Percentiles rank a stretch among this genome's conserved stretches.
Evolutionary conservation across 176 grass and related monocot genomes (phyloP).

Genomic region (Panicum miliaceum): DNA sequence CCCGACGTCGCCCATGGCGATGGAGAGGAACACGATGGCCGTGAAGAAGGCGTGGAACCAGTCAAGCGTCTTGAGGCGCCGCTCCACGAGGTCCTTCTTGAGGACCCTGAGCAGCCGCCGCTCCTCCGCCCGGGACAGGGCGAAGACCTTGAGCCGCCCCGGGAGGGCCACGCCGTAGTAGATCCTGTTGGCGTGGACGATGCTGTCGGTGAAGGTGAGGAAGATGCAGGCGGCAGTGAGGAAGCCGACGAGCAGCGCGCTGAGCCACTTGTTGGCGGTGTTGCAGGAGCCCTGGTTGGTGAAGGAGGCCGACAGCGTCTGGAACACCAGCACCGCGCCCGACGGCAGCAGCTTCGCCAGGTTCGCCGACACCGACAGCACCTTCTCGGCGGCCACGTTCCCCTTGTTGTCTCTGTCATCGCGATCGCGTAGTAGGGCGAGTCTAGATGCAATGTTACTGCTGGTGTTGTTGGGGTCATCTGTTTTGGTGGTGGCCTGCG

Average conservation of each 20-base stretch:
- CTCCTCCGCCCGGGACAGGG: not conserved
- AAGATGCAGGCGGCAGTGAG: conserved; percentile 20
- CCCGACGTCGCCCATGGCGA: not conserved
- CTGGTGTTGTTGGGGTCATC: too few relatives aligned
- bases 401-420: not conserved
- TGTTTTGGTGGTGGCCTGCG: too few relatives aligned
- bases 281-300: not conserved
- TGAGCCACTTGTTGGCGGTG: not conserved
- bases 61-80: not conserved
- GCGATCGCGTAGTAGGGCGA: too few relatives aligned
- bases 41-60: conserved; percentile 12
- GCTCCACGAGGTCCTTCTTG: not conserved
- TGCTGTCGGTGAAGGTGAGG: conserved; percentile 22
- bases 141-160: not conserved
- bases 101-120: not conserved
- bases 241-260: not conserved
- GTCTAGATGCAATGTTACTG: too few relatives aligned
- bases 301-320: conserved; percentile 6
- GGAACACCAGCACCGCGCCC: conserved; percentile 8
- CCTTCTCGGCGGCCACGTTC: not conserved
- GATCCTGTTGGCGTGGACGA: not conserved
- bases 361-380: conserved; percentile 2
- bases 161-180: not conserved
- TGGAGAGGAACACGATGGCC: conserved; percentile 15
- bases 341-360: conserved; percentile 13